Evolutionary conservation across 768 basidiomycete species (phyloP).

Genomic region (Gautieria morchelliformis): DNA sequence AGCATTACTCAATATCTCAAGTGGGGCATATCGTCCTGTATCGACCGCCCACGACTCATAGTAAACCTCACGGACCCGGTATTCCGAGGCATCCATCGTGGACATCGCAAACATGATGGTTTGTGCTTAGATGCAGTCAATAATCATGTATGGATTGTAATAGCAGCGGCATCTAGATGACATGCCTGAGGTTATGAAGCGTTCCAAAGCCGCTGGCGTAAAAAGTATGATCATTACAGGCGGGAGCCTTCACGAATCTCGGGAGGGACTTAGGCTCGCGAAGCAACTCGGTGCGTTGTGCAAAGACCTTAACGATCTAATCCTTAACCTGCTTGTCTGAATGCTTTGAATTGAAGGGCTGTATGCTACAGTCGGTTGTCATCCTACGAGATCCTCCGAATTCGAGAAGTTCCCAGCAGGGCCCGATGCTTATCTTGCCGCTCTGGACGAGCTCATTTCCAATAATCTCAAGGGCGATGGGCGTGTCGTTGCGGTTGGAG

Average conservation of each 20-base stretch:
- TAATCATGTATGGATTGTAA: background rate
- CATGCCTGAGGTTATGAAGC: slow-evolving; percentile 38
- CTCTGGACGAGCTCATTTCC: slow-evolving; percentile 45
- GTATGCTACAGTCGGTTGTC: slow-evolving; percentile 70
- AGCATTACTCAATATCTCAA: background rate
- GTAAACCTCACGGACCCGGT: slow-evolving; percentile 51
- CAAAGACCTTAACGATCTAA: background rate
- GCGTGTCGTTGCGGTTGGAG: slow-evolving; percentile 63
- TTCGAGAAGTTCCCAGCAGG: slow-evolving; percentile 51
- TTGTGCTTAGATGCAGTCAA: slow-evolving; percentile 4
- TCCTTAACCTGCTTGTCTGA: background rate
- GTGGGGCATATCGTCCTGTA: background rate
- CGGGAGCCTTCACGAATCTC: slow-evolving; percentile 55
- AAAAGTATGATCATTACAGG: slow-evolving; percentile 71
- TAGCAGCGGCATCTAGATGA: slow-evolving; percentile 38
- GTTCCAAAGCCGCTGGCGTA: slow-evolving; percentile 52
- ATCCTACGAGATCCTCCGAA: slow-evolving; percentile 66
- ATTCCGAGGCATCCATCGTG: slow-evolving; percentile 42
- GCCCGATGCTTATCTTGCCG: slow-evolving; percentile 49
- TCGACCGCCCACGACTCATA: slow-evolving; percentile 11
- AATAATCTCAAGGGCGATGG: slow-evolving; percentile 41
- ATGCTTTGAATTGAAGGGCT: slow-evolving; percentile 31
- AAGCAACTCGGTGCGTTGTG: slow-evolving; percentile 36
- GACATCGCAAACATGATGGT: slow-evolving; percentile 43
- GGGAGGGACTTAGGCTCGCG: slow-evolving; percentile 51